Percentiles rank a stretch among this genome's conserved stretches.
phyloP scores from a whole-genome alignment of 371 early-diverging fungal species.

The Rhizopus arrhizus region DNA sequence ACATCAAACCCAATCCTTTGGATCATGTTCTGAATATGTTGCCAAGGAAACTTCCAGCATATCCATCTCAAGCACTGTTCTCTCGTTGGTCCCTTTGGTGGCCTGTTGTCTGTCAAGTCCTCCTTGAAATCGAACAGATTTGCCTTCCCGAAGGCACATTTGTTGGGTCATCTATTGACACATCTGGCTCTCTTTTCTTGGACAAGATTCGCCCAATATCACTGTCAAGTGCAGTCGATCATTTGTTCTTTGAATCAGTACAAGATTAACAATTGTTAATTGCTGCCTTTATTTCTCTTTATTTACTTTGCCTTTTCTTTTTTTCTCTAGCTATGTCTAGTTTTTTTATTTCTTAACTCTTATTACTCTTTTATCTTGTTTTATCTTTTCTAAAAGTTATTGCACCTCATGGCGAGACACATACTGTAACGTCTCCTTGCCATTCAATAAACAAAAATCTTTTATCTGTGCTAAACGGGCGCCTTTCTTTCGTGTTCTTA shows the following conservation, averaged over 20 bases:
- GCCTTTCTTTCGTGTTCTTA: neutral
- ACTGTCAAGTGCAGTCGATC: no score
- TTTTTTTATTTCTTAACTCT: neutral
- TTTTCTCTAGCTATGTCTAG: neutral
- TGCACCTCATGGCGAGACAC: neutral
- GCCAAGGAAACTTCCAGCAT: neutral
- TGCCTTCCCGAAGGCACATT: slow-evolving; percentile 1
- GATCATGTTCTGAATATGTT: neutral
- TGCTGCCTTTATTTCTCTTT: neutral
- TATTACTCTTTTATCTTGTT: no score
- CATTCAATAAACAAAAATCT: slow-evolving; percentile 6
- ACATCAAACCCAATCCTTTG: neutral
- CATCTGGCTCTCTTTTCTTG: neutral
- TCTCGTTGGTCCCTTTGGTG: slow-evolving; percentile 1
- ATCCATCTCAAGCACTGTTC: neutral
- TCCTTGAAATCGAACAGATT: slow-evolving; percentile 10
- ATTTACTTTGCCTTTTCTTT: neutral
- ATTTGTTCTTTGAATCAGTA: no score
- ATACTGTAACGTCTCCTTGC: slow-evolving; percentile 3
- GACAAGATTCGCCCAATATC: neutral
- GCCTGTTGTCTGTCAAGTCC: neutral
- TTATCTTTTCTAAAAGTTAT: neutral
- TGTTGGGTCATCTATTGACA: neutral
- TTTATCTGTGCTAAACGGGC: neutral
- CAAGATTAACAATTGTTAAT: no score